Evolutionary conservation across 306 rosid species (phyloP).

Genomic region (Comarum palustre): DNA sequence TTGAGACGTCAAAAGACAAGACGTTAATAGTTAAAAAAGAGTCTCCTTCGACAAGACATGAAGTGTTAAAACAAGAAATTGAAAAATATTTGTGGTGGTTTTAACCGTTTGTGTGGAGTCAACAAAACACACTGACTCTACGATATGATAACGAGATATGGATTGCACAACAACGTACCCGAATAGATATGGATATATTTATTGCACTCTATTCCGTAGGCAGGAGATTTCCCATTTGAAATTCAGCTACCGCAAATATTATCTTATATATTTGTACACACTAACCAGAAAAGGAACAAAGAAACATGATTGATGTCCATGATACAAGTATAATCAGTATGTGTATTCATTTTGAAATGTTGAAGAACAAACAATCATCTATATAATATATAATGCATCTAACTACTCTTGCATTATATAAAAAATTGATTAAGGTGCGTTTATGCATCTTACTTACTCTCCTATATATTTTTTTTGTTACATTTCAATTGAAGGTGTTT

Average conservation of each 20-base stretch:
- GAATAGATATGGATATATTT: constrained; percentile 9
- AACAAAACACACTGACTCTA: constrained; percentile 19
- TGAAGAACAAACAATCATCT: neutral
- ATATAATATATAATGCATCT: neutral
- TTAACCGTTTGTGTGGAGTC: constrained; percentile 9
- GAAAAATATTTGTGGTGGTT: neutral
- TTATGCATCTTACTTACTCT: constrained; percentile 5
- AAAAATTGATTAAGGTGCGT: neutral
- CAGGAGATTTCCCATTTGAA: constrained; percentile 18
- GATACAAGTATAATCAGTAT: neutral
- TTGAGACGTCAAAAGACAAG: no score
- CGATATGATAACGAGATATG: neutral
- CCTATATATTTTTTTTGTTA: neutral
- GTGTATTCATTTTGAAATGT: neutral
- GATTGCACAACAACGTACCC: constrained; percentile 13
- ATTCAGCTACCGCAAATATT: constrained; percentile 15
- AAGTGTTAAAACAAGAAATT: neutral
- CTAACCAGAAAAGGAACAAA: constrained; percentile 1
- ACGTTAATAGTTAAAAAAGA: no score
- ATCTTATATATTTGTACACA: constrained; percentile 19
- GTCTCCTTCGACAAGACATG: no score
- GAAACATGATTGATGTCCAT: neutral
- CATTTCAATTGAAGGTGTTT: neutral
- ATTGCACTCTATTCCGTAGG: neutral
- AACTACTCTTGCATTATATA: neutral